These are phyloP conservation scores for Herpetomonas tarakana DNA, from an alignment of 208 protist genomes.

Conservation along the genomic window DNA sequence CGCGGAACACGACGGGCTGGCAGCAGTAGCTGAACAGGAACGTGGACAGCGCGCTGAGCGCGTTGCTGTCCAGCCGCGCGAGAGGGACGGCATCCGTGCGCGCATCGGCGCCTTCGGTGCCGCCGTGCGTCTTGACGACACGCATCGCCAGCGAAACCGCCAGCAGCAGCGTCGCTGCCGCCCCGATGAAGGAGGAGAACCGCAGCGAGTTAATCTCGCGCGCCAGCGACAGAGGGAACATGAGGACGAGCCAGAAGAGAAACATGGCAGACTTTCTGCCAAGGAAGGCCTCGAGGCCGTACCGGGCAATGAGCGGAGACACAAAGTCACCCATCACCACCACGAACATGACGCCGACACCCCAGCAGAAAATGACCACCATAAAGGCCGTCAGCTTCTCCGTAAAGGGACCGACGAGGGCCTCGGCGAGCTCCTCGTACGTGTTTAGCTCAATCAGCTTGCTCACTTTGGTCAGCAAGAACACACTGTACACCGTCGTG, in stretches of 20 bases:
- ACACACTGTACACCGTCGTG: constrained; percentile 73
- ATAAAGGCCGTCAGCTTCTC: constrained; percentile 52
- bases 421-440: constrained; percentile 65
- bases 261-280: constrained; percentile 42
- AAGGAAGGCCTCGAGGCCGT: constrained; percentile 25
- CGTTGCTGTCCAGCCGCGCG: constrained; percentile 26
- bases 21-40: constrained; percentile 83
- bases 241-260: constrained; percentile 78
- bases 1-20: constrained; percentile 67
- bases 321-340: constrained; percentile 84
- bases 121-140: constrained; percentile 14
- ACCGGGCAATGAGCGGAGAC: constrained; percentile 32
- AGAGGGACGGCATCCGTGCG: constrained; percentile 12
- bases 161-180: constrained; percentile 51
- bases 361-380: constrained; percentile 82
- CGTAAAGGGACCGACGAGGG: constrained; percentile 38
- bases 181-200: constrained; percentile 71
- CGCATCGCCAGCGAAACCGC: constrained; percentile 35
- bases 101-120: background rate
- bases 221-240: constrained; percentile 72
- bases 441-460: constrained; percentile 50
- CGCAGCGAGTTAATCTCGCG: constrained; percentile 68
- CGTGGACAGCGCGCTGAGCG: constrained; percentile 43
- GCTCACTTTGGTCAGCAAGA: constrained; percentile 57
- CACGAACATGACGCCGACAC: constrained; percentile 80